phyloP scores from a whole-genome alignment of 441 rosid species.

The Capsella rubella region DNA sequence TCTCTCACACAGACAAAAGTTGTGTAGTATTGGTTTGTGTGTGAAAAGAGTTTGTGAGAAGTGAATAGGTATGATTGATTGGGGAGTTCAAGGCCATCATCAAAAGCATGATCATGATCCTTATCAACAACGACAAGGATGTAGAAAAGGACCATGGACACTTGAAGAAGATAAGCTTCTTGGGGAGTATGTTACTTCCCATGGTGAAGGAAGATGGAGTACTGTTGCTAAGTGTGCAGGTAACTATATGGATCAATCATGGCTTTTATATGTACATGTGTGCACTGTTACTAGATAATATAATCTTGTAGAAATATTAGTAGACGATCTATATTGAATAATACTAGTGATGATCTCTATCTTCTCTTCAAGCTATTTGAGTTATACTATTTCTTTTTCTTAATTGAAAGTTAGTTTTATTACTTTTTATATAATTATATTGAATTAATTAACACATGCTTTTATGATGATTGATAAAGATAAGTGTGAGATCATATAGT shows the following conservation, averaged over 20 bases:
- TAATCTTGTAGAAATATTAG: constrained; percentile 7
- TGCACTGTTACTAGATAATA: constrained; percentile 11
- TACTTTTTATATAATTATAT: background rate
- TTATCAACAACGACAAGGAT: constrained; percentile 52
- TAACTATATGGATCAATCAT: constrained; percentile 32
- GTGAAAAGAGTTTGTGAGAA: constrained; percentile 49
- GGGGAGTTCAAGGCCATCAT: constrained; percentile 51
- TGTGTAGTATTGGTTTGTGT: constrained; percentile 32
- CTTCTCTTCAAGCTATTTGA: background rate
- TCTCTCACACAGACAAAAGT: constrained; percentile 12
- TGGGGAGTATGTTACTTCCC: constrained; percentile 53
- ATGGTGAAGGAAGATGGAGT: constrained; percentile 88
- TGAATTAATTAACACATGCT: constrained; percentile 7
- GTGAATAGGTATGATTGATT: constrained; percentile 46
- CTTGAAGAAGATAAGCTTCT: constrained; percentile 75
- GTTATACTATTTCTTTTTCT: background rate
- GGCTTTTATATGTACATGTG: background rate
- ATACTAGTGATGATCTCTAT: background rate
- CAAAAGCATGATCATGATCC: constrained; percentile 28
- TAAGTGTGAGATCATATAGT: constrained; percentile 25
- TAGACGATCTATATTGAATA: background rate
- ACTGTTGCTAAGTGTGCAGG: constrained; percentile 67
- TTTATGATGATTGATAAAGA: constrained; percentile 5
- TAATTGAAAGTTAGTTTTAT: background rate
- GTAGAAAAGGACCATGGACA: constrained; percentile 92